Percentiles rank a stretch among this genome's conserved stretches.
These are phyloP conservation scores for Didymella arachidicola DNA, from an alignment of 2,329 filamentous ascomycete species.

Conservation along the genomic window DNA sequence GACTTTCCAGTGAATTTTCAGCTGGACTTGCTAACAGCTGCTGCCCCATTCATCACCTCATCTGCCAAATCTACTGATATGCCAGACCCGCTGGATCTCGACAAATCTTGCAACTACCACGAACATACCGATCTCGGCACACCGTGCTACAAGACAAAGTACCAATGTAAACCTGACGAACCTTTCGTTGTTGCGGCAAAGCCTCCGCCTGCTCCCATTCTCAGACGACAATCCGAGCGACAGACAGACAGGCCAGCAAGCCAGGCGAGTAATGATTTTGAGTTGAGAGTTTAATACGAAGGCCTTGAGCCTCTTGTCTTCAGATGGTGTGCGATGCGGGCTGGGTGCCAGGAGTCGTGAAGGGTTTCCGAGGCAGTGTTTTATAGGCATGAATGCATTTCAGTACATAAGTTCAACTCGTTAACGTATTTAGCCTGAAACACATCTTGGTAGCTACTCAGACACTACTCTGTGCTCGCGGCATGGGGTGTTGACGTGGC, in stretches of 20 bases:
- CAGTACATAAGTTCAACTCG: neutral
- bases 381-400: neutral
- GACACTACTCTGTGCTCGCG: neutral
- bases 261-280: conserved; percentile 6
- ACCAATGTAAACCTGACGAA: conserved; percentile 2
- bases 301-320: neutral
- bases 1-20: conserved; percentile 5
- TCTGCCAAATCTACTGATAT: conserved; percentile 7
- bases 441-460: neutral
- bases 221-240: neutral
- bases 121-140: neutral
- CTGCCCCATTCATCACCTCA: conserved; percentile 14
- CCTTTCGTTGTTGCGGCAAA: neutral
- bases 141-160: conserved; percentile 9
- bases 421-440: neutral
- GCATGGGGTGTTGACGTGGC: neutral
- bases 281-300: conserved; percentile 4
- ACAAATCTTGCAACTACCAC: conserved; percentile 9
- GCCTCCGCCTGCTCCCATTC: neutral
- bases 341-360: neutral
- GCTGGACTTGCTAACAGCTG: conserved; percentile 10
- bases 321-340: neutral
- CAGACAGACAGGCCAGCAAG: neutral
- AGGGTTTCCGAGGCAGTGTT: neutral
- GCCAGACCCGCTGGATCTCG: conserved; percentile 8